Conservation (phyloP, 73 alveolate genomes). For the Loxodes magnus region DNA sequence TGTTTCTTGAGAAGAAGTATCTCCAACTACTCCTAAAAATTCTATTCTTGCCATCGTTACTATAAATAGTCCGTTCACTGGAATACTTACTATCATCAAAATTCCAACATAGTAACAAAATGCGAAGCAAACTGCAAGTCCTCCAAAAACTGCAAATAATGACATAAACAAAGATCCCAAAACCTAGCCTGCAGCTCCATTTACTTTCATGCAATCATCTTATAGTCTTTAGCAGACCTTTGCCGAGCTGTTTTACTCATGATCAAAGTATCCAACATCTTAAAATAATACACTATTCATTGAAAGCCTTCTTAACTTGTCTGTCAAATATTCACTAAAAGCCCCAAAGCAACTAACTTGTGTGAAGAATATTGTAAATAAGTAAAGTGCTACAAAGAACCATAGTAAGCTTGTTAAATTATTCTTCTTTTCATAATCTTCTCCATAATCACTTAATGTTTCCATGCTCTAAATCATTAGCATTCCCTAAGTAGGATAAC, state of each 20-base stretch:
- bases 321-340: constrained; percentile 15
- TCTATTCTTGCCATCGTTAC: too few species aligned
- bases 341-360: neutral
- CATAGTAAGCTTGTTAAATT: neutral
- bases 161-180: neutral
- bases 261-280: constrained; percentile 31
- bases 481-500: constrained; percentile 9
- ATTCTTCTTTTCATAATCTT: neutral
- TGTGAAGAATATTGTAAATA: neutral
- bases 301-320: constrained; percentile 17
- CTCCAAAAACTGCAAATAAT: constrained; percentile 1
- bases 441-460: neutral
- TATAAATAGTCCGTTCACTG: too few species aligned
- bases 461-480: neutral
- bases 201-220: constrained; percentile 21
- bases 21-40: too few species aligned
- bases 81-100: too few species aligned
- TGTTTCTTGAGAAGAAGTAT: too few species aligned
- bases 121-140: neutral
- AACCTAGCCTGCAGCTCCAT: constrained; percentile 2
- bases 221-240: constrained; percentile 26
- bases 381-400: neutral
- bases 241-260: constrained; percentile 15
- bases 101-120: too few species aligned
- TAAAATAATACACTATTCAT: constrained; percentile 13